Conservation (phyloP, 805 yeast genomes). For the Candida qinlingensis region DNA sequence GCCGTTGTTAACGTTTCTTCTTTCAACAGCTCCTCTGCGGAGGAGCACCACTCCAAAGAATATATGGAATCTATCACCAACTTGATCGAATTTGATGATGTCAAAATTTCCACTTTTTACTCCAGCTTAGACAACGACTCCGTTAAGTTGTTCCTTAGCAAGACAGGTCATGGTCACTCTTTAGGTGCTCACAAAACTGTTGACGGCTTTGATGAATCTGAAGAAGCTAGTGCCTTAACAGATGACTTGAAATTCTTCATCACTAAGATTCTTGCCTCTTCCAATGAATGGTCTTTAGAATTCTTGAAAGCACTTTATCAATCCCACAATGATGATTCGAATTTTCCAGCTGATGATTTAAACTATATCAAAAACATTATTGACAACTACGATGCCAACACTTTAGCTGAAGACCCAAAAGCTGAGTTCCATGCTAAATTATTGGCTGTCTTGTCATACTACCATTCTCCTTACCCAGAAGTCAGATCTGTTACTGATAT, state of each 20-base stretch:
- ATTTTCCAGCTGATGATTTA: constrained; percentile 36
- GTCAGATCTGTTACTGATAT: constrained; percentile 58
- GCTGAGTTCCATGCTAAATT: constrained; percentile 21
- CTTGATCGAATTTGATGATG: constrained; percentile 1
- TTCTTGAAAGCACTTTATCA: constrained; percentile 32
- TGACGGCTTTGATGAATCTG: not conserved
- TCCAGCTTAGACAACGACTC: not conserved
- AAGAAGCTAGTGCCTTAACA: not conserved
- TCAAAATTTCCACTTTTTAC: not conserved
- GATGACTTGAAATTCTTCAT: constrained; percentile 4
- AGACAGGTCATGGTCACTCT: constrained; percentile 7
- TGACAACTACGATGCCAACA: constrained; percentile 22
- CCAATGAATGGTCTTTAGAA: constrained; percentile 22
- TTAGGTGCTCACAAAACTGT: not conserved
- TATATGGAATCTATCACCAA: not conserved
- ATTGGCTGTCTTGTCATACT: constrained; percentile 17
- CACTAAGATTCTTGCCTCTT: constrained; percentile 3
- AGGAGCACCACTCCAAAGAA: not conserved
- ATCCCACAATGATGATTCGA: constrained; percentile 43
- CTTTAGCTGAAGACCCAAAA: constrained; percentile 16
- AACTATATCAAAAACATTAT: constrained; percentile 27
- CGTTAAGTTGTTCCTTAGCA: not conserved
- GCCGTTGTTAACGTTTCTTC: not conserved
- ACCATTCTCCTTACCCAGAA: constrained; percentile 57
- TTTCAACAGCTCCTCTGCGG: not conserved